These are phyloP conservation scores for Anastatica hierochuntica DNA, from an alignment of 345 rosid species.

Conservation along the genomic window DNA sequence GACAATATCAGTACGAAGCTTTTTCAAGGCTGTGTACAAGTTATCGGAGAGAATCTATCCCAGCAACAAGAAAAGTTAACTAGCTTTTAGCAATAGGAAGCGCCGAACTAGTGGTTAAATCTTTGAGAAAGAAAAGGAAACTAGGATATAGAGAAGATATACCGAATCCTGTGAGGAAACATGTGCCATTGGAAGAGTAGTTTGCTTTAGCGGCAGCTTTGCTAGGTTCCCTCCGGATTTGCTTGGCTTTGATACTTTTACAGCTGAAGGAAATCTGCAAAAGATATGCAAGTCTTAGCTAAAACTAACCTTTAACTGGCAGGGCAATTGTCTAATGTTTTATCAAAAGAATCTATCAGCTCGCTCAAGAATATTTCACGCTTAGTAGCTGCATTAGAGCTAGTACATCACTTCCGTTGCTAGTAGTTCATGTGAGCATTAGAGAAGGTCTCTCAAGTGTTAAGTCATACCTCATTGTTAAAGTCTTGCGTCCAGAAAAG, in stretches of 20 bases:
- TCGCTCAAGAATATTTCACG: not conserved
- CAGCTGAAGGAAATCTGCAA: constrained; percentile 67
- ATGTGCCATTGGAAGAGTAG: constrained; percentile 30
- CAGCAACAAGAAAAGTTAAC: too few species aligned
- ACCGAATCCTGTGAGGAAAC: constrained; percentile 59
- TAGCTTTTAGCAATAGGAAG: constrained; percentile 37
- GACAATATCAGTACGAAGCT: constrained; percentile 65
- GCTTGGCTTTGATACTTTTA: constrained; percentile 42
- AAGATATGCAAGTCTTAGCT: constrained; percentile 2
- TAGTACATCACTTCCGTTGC: too few species aligned
- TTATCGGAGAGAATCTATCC: constrained; percentile 70
- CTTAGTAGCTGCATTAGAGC: too few species aligned
- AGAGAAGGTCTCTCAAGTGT: constrained; percentile 1
- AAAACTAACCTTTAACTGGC: not conserved
- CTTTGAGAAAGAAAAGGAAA: too few species aligned
- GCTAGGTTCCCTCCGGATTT: constrained; percentile 58
- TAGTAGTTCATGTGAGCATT: not conserved
- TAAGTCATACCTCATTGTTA: constrained; percentile 52
- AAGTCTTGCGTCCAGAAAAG: constrained; percentile 38
- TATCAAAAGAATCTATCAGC: not conserved
- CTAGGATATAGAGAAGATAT: constrained; percentile 16
- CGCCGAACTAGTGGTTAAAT: too few species aligned
- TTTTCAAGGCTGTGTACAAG: constrained; percentile 53
- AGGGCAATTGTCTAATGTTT: not conserved
- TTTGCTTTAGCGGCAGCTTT: constrained; percentile 48